Conservation (phyloP, 768 basidiomycete species). For the Roridomyces roridus region DNA sequence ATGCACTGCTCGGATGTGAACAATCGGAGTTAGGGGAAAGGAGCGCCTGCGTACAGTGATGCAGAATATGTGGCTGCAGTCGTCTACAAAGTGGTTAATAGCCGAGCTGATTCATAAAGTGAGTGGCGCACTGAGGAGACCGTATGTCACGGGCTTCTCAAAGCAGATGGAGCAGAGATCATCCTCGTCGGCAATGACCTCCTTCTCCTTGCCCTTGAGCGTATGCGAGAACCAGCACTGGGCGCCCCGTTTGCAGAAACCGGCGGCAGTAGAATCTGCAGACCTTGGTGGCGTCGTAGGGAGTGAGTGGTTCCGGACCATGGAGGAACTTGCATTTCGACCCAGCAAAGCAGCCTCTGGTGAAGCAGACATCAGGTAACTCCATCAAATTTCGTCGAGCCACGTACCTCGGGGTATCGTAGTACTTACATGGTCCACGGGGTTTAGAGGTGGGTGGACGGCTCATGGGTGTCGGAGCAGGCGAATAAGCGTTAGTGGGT, state of each 20-base stretch:
- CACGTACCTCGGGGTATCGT: slow-evolving; percentile 58
- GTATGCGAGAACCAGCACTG: slow-evolving; percentile 79
- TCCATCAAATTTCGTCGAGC: no score
- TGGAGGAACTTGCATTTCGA: slow-evolving; percentile 81
- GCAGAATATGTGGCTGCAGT: slow-evolving; percentile 83
- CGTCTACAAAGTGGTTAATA: slow-evolving; percentile 45
- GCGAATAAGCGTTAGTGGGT: no score
- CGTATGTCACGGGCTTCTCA: slow-evolving; percentile 73
- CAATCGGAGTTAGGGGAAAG: neutral
- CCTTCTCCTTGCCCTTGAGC: slow-evolving; percentile 18
- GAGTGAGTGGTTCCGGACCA: slow-evolving; percentile 52
- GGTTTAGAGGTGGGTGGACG: slow-evolving; percentile 75
- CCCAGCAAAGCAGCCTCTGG: slow-evolving; percentile 76
- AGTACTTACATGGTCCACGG: slow-evolving; percentile 75
- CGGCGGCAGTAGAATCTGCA: slow-evolving; percentile 74
- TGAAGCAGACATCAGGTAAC: no score
- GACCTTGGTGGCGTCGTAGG: slow-evolving; percentile 73
- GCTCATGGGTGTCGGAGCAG: no score
- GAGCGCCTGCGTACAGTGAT: slow-evolving; percentile 55
- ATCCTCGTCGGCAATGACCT: slow-evolving; percentile 45
- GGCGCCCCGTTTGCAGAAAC: slow-evolving; percentile 73
- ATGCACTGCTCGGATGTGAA: slow-evolving; percentile 61
- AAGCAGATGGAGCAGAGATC: slow-evolving; percentile 75
- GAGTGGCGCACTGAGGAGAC: slow-evolving; percentile 62
- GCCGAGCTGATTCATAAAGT: neutral